Percentiles rank a stretch among this genome's conserved stretches.
Evolutionary conservation across 2,329 filamentous ascomycete species (phyloP).

Genomic region (Laburnicola sp.): DNA sequence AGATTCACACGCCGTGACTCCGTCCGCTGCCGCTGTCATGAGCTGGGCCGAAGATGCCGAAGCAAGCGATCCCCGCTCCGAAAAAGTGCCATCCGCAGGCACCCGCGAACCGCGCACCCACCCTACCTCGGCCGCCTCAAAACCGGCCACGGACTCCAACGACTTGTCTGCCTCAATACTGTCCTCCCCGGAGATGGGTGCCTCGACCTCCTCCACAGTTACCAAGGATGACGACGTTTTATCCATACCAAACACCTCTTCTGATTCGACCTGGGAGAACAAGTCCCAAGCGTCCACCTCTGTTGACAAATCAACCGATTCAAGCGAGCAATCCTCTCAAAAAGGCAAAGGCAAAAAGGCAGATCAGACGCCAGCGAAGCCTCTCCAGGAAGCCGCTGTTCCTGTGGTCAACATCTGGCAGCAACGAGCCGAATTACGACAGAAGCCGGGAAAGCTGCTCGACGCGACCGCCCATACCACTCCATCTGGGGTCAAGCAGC

Average conservation of each 20-base stretch:
- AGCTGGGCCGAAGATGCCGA: constrained; percentile 56
- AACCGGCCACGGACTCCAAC: constrained; percentile 6
- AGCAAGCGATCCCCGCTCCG: constrained; percentile 36
- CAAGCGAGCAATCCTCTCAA: constrained; percentile 56
- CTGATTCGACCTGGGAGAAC: constrained; percentile 69
- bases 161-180: constrained; percentile 30
- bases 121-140: constrained; percentile 26
- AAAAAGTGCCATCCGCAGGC: constrained; percentile 23
- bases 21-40: constrained; percentile 36
- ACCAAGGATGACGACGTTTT: constrained; percentile 64
- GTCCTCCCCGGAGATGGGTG: constrained; percentile 59
- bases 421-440: constrained; percentile 64
- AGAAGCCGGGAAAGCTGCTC: constrained; percentile 47
- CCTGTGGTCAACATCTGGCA: constrained; percentile 89
- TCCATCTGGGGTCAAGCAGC: constrained; percentile 29
- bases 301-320: constrained; percentile 61
- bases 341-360: constrained; percentile 51
- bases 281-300: constrained; percentile 66
- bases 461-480: constrained; percentile 24
- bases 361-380: constrained; percentile 51
- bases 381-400: constrained; percentile 77
- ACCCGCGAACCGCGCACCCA: constrained; percentile 27
- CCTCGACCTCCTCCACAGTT: constrained; percentile 56
- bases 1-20: constrained; percentile 34
- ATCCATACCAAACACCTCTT: constrained; percentile 64